phyloP scores from a whole-genome alignment of 2,329 filamentous ascomycete genomes.

The Arthrobotrys sphaeroides region DNA sequence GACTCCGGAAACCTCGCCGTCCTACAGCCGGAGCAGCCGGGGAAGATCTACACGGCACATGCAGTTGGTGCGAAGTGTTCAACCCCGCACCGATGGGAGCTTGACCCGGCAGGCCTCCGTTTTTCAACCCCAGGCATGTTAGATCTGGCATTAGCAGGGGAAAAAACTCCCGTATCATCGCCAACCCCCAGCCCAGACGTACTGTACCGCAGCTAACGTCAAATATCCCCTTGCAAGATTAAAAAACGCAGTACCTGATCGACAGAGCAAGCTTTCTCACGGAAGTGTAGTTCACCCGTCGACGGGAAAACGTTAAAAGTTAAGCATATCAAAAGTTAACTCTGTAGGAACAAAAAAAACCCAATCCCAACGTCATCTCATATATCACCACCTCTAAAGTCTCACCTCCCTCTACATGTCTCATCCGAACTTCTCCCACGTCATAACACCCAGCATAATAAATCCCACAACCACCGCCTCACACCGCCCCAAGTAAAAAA shows the following conservation, averaged over 20 bases:
- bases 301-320: constrained; percentile 10
- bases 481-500: no score
- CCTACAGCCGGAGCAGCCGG: neutral
- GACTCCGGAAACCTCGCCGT: neutral
- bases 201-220: neutral
- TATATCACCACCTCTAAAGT: no score
- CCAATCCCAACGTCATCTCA: constrained; percentile 19
- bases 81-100: neutral
- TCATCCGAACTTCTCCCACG: no score
- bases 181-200: neutral
- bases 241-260: neutral
- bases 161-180: neutral
- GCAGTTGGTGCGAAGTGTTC: neutral
- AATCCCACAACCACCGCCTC: no score
- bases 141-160: constrained; percentile 6
- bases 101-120: no score
- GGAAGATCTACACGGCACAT: constrained; percentile 1
- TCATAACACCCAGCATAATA: no score
- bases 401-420: no score
- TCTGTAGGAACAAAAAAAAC: no score
- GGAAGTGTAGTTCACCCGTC: constrained; percentile 4
- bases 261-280: constrained; percentile 19
- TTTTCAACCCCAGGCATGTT: no score
- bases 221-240: constrained; percentile 1
- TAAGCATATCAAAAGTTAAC: no score